Evolutionary conservation across 345 rosid genomes (phyloP).

Genomic region (Diplotaxis tenuifolia): DNA sequence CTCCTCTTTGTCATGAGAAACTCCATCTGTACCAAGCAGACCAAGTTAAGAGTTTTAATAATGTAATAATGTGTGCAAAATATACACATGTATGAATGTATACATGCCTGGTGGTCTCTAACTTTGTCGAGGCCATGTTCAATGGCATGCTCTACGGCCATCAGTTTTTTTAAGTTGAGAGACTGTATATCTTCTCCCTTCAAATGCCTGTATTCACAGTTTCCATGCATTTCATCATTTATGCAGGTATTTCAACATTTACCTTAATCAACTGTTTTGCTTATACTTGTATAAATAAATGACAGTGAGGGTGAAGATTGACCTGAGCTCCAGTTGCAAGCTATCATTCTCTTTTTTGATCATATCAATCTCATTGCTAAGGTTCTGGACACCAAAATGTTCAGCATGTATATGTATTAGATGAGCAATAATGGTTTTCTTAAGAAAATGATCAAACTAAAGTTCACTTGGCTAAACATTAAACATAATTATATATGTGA

Average conservation of each 20-base stretch:
- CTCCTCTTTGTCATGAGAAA: slow-evolving; percentile 37
- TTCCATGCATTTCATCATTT: background rate
- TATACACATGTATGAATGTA: background rate
- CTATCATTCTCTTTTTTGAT: slow-evolving; percentile 80
- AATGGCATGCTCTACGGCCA: slow-evolving; percentile 57
- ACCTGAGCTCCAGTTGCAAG: slow-evolving; percentile 83
- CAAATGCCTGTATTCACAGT: slow-evolving; percentile 49
- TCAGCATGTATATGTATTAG: slow-evolving; percentile 4
- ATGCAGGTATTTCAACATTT: background rate
- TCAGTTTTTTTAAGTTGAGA: slow-evolving; percentile 54
- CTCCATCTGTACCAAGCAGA: slow-evolving; percentile 43
- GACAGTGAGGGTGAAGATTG: background rate
- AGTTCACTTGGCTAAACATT: background rate
- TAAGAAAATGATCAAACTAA: background rate
- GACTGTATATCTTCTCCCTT: slow-evolving; percentile 72
- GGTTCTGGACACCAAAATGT: slow-evolving; percentile 44
- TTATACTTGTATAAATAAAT: background rate
- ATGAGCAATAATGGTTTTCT: background rate
- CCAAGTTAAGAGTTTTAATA: background rate
- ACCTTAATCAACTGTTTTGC: background rate
- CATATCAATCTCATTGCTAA: slow-evolving; percentile 73
- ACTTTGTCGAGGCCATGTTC: slow-evolving; percentile 57
- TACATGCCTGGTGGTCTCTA: slow-evolving; percentile 52
- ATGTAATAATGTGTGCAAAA: background rate
- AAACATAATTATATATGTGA: background rate